These are phyloP conservation scores for Marasmius tenuissimus DNA, from an alignment of 1,284 basidiomycete genomes.

Conservation along the genomic window DNA sequence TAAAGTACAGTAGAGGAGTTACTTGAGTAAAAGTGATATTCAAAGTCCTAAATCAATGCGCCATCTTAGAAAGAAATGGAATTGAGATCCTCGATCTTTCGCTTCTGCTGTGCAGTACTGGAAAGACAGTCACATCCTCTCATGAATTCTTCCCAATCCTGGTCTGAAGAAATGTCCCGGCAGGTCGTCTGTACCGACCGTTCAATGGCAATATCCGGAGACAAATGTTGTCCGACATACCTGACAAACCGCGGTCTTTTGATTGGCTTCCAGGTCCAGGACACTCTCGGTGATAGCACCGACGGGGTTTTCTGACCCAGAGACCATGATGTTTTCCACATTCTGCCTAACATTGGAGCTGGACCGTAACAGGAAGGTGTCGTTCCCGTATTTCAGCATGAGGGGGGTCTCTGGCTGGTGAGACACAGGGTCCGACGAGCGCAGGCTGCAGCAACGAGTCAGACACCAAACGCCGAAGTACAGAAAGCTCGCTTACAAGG, in stretches of 20 bases:
- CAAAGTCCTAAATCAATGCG: no score
- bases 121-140: constrained; percentile 47
- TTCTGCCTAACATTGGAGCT: constrained; percentile 52
- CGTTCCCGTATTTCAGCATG: constrained; percentile 37
- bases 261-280: constrained; percentile 55
- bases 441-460: constrained; percentile 28
- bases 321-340: constrained; percentile 25
- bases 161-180: constrained; percentile 35
- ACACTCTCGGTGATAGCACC: constrained; percentile 40
- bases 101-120: constrained; percentile 19
- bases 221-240: constrained; percentile 32
- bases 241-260: constrained; percentile 53
- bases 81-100: background rate
- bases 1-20: no score
- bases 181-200: constrained; percentile 44
- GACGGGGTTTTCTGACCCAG: constrained; percentile 15
- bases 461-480: background rate
- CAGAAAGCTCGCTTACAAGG: constrained; percentile 40
- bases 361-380: constrained; percentile 49
- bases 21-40: no score
- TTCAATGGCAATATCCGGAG: constrained; percentile 3
- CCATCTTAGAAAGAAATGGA: background rate
- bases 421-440: constrained; percentile 25
- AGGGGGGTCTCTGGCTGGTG: constrained; percentile 55
- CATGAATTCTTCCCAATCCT: constrained; percentile 55